Evolutionary conservation across 176 grass and related monocot genomes (phyloP).

Genomic region (Cocos nucifera): DNA sequence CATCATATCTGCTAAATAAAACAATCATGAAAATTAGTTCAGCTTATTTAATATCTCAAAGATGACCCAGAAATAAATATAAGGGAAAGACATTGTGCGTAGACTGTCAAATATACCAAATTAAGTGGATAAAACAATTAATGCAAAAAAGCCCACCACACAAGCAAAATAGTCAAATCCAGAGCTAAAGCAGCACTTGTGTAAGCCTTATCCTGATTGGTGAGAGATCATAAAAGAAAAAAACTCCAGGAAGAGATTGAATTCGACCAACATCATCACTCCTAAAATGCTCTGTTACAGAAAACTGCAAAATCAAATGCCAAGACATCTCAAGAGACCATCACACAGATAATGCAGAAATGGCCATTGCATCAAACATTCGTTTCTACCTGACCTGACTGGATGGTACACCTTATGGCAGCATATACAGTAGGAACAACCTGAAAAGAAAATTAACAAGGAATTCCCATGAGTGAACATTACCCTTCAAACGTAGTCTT

Average conservation of each 20-base stretch:
- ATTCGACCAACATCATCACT: slow-evolving; percentile 56
- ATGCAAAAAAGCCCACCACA: too few species aligned
- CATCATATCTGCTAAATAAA: too few species aligned
- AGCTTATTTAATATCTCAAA: too few species aligned
- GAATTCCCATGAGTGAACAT: too few species aligned
- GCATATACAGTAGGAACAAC: slow-evolving; percentile 86
- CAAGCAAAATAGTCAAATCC: too few species aligned
- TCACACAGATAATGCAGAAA: slow-evolving; percentile 8
- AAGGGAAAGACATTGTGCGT: too few species aligned
- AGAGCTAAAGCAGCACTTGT: slow-evolving; percentile 1
- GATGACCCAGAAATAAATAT: too few species aligned
- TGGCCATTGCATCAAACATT: background rate
- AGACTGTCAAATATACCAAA: too few species aligned
- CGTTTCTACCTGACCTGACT: slow-evolving; percentile 73
- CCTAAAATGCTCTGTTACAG: slow-evolving; percentile 92
- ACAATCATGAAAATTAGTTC: too few species aligned
- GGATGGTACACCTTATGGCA: slow-evolving; percentile 78
- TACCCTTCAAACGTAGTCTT: too few species aligned
- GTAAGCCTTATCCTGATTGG: slow-evolving; percentile 66
- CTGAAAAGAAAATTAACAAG: slow-evolving; percentile 25
- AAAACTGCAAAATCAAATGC: slow-evolving; percentile 51
- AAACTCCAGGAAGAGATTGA: slow-evolving; percentile 83
- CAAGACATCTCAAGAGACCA: slow-evolving; percentile 14
- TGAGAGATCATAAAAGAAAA: slow-evolving; percentile 98
- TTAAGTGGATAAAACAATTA: too few species aligned